Evolutionary conservation across 2,329 filamentous ascomycete species (phyloP).

Genomic region (Aaosphaeria pasadenensis): DNA sequence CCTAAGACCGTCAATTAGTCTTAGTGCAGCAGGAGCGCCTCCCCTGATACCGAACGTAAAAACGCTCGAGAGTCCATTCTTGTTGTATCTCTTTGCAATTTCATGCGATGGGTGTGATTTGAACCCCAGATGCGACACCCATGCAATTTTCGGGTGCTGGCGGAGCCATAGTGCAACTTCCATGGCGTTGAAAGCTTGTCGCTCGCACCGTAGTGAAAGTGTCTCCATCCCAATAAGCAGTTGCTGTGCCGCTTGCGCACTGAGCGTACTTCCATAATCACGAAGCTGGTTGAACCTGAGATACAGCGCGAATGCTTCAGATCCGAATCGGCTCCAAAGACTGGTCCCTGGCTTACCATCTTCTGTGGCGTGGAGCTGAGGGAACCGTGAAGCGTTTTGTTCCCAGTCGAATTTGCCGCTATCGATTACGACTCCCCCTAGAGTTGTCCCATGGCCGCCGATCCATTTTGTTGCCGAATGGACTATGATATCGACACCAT

Average conservation of each 20-base stretch:
- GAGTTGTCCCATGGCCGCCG: conserved; percentile 25
- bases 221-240: conserved; percentile 24
- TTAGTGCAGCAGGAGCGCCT: conserved; percentile 1
- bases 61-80: conserved; percentile 21
- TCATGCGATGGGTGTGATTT: conserved; percentile 17
- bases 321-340: conserved; percentile 22
- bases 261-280: conserved; percentile 19
- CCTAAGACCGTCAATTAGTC: no score
- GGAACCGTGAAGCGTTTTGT: conserved; percentile 13
- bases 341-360: conserved; percentile 22
- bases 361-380: conserved; percentile 17
- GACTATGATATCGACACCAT: conserved; percentile 24
- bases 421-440: conserved; percentile 26
- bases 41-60: conserved; percentile 21
- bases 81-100: conserved; percentile 13
- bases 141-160: conserved; percentile 15
- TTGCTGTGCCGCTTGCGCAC: conserved; percentile 19
- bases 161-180: conserved; percentile 20
- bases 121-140: conserved; percentile 26
- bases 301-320: conserved; percentile 13
- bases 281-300: conserved; percentile 23
- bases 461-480: conserved; percentile 29
- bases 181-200: conserved; percentile 19
- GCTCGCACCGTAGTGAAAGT: conserved; percentile 16
- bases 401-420: conserved; percentile 25